These are phyloP conservation scores for Volvox carteri DNA, from an alignment of 163 green algal genomes.

Conservation along the genomic window DNA sequence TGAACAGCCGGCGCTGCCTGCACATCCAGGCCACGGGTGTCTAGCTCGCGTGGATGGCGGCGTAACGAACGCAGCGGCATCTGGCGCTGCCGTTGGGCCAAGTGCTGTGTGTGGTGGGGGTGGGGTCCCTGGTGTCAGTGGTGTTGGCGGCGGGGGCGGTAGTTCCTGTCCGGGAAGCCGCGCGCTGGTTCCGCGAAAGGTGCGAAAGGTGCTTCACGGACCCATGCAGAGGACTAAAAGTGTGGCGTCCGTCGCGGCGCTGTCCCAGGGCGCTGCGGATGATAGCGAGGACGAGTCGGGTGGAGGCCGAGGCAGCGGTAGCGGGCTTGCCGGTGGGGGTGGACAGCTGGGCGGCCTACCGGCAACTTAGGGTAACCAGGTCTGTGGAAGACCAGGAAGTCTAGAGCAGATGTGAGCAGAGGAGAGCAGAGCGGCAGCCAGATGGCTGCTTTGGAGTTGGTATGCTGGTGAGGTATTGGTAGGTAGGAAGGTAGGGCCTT, in stretches of 20 bases:
- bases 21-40: slow-evolving; percentile 31
- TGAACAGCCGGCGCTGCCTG: slow-evolving; percentile 42
- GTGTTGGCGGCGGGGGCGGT: not conserved
- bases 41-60: not conserved
- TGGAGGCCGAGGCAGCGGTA: too few species aligned
- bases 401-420: too few species aligned
- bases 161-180: not conserved
- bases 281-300: slow-evolving; percentile 24
- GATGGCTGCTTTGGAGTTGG: too few species aligned
- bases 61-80: not conserved
- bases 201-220: slow-evolving; percentile 37
- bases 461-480: too few species aligned
- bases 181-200: slow-evolving; percentile 17
- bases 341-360: too few species aligned
- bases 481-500: too few species aligned
- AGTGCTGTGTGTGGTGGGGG: too few species aligned
- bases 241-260: slow-evolving; percentile 25
- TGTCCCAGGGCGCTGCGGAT: slow-evolving; percentile 20
- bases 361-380: too few species aligned
- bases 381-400: too few species aligned
- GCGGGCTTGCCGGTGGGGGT: too few species aligned
- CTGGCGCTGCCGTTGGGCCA: not conserved
- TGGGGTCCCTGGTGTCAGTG: not conserved
- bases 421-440: too few species aligned
- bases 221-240: slow-evolving; percentile 52